phyloP scores from a whole-genome alignment of 352 stramenopile species.

The Globisporangium parvum region DNA sequence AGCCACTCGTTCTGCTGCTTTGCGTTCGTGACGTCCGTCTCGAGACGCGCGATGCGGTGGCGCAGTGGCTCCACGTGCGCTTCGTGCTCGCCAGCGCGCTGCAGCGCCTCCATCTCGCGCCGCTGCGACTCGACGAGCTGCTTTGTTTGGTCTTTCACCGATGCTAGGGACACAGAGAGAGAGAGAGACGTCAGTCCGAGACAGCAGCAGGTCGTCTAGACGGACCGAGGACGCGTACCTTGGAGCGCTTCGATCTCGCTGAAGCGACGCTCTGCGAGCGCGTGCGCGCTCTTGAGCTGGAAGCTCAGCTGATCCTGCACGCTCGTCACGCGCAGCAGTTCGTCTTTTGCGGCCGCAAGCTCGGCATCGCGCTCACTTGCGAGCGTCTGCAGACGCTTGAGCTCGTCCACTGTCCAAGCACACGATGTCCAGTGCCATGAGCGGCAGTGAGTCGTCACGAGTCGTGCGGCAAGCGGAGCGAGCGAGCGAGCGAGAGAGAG shows the following conservation, averaged over 20 bases:
- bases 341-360: constrained; percentile 23
- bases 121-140: constrained; percentile 49
- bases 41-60: constrained; percentile 35
- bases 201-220: neutral
- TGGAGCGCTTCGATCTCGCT: constrained; percentile 58
- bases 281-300: constrained; percentile 37
- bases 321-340: constrained; percentile 36
- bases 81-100: constrained; percentile 52
- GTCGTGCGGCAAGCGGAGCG: no score
- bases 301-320: constrained; percentile 51
- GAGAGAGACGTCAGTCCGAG: neutral
- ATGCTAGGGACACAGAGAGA: constrained; percentile 8
- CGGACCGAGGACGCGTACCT: neutral
- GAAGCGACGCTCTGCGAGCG: constrained; percentile 53
- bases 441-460: neutral
- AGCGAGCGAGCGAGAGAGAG: no score
- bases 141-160: constrained; percentile 46
- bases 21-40: constrained; percentile 41
- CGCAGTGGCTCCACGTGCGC: constrained; percentile 51
- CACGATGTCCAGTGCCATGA: neutral
- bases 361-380: constrained; percentile 25
- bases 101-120: constrained; percentile 58
- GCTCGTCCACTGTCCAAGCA: constrained; percentile 19
- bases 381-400: constrained; percentile 19
- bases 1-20: constrained; percentile 67